Conservation (phyloP, 2,329 filamentous ascomycete genomes). For the Purpureocillium lavendulum region DNA sequence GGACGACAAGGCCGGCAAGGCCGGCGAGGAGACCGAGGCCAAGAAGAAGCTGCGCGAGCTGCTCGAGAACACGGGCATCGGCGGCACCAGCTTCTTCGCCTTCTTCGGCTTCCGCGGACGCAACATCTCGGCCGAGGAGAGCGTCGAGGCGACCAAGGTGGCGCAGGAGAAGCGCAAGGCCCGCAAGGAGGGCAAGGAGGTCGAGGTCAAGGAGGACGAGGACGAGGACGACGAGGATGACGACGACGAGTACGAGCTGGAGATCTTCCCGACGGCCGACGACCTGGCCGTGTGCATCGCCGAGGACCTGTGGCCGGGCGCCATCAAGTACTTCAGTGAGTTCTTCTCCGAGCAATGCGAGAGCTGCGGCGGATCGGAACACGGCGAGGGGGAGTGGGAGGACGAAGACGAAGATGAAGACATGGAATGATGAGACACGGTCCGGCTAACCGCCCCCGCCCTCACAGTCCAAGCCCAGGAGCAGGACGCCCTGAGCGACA, state of each 20-base stretch:
- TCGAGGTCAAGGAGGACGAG: constrained; percentile 32
- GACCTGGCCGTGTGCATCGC: constrained; percentile 72
- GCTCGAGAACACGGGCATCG: constrained; percentile 53
- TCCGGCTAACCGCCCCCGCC: not conserved
- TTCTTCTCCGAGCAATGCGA: constrained; percentile 13
- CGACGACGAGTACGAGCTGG: constrained; percentile 58
- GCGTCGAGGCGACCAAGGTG: constrained; percentile 49
- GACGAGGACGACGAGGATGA: constrained; percentile 55
- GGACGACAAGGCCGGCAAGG: constrained; percentile 39
- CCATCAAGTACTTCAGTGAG: constrained; percentile 87
- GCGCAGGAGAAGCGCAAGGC: constrained; percentile 48
- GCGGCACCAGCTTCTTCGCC: constrained; percentile 72
- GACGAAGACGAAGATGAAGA: not conserved
- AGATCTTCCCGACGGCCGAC: constrained; percentile 84
- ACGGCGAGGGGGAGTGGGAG: not conserved
- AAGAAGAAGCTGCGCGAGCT: constrained; percentile 44
- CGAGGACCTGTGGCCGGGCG: constrained; percentile 83
- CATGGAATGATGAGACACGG: not conserved
- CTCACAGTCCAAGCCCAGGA: constrained; percentile 47
- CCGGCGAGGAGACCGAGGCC: constrained; percentile 32
- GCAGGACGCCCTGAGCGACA: constrained; percentile 55
- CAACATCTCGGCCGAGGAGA: constrained; percentile 66
- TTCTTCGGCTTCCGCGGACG: constrained; percentile 77
- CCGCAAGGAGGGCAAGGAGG: constrained; percentile 41
- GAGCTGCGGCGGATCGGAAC: not conserved